phyloP scores from a whole-genome alignment of 2,329 filamentous ascomycete genomes.

The Cryoendolithus antarcticus region DNA sequence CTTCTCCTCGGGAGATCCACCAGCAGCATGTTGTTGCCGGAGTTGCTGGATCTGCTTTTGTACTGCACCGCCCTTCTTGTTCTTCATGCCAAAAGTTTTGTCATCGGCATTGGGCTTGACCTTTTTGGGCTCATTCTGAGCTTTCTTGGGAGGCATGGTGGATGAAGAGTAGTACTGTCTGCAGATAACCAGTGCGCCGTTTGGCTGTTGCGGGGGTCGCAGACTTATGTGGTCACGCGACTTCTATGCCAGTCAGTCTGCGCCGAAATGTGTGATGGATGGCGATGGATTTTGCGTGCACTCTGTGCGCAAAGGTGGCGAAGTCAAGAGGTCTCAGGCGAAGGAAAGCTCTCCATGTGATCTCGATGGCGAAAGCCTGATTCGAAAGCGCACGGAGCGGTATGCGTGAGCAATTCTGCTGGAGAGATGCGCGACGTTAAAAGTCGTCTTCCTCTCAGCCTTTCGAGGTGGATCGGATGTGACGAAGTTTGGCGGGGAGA shows the following conservation, averaged over 20 bases:
- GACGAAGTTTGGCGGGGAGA: too few species aligned
- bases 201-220: neutral
- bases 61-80: slow-evolving; percentile 88
- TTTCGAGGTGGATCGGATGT: too few species aligned
- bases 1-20: slow-evolving; percentile 80
- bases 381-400: too few species aligned
- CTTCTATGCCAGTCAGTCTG: slow-evolving; percentile 1
- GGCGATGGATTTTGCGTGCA: neutral
- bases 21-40: slow-evolving; percentile 56
- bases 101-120: slow-evolving; percentile 62
- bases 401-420: too few species aligned
- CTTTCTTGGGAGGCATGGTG: slow-evolving; percentile 61
- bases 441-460: too few species aligned
- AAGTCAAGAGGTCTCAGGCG: slow-evolving; percentile 13
- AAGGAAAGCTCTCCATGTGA: slow-evolving; percentile 25
- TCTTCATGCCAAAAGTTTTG: slow-evolving; percentile 99
- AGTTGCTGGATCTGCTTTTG: slow-evolving; percentile 86
- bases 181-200: too few species aligned
- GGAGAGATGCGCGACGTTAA: too few species aligned
- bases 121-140: slow-evolving; percentile 34
- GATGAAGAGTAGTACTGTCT: slow-evolving; percentile 6
- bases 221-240: slow-evolving; percentile 2
- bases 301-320: neutral
- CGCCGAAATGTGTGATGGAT: slow-evolving; percentile 1
- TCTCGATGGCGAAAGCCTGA: neutral